Conservation (phyloP, 2,329 filamentous ascomycete species). For the Rhynchosporium graminicola region DNA sequence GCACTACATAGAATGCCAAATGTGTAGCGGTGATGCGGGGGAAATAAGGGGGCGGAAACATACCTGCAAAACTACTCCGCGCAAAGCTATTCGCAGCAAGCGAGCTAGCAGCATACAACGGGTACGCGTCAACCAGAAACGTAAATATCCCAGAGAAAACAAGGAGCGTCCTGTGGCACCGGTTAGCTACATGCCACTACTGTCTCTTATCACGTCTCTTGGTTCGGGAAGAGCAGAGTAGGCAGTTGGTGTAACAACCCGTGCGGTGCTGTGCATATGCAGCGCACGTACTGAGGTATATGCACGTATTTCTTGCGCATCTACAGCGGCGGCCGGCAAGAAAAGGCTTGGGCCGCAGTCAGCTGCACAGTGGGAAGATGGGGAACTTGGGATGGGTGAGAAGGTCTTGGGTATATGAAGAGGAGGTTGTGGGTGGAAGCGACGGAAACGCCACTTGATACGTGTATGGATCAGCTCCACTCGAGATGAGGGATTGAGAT, state of each 20-base stretch:
- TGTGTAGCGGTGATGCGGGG: neutral
- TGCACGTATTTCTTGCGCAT: conserved; percentile 1
- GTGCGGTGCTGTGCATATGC: conserved; percentile 19
- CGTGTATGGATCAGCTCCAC: conserved; percentile 3
- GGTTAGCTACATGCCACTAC: conserved; percentile 34
- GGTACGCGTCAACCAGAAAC: conserved; percentile 76
- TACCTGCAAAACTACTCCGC: conserved; percentile 69
- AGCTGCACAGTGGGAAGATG: neutral
- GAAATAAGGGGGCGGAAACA: conserved; percentile 15
- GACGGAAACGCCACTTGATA: conserved; percentile 1
- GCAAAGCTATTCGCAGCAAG: conserved; percentile 83
- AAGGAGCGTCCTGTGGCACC: conserved; percentile 63
- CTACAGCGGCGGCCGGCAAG: conserved; percentile 3
- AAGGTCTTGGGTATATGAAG: neutral
- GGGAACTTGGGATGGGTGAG: conserved; percentile 4
- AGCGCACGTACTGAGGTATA: conserved; percentile 14
- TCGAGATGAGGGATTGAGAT: conserved; percentile 5
- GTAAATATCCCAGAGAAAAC: conserved; percentile 86
- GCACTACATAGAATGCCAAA: too few relatives aligned
- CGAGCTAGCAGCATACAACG: conserved; percentile 72
- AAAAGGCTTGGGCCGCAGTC: conserved; percentile 9
- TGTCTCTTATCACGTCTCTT: neutral
- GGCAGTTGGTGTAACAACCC: conserved; percentile 27
- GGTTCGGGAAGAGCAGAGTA: too few relatives aligned
- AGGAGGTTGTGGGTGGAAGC: neutral